Conservation (phyloP, 805 yeast species). For the Blastobotrys americana region DNA sequence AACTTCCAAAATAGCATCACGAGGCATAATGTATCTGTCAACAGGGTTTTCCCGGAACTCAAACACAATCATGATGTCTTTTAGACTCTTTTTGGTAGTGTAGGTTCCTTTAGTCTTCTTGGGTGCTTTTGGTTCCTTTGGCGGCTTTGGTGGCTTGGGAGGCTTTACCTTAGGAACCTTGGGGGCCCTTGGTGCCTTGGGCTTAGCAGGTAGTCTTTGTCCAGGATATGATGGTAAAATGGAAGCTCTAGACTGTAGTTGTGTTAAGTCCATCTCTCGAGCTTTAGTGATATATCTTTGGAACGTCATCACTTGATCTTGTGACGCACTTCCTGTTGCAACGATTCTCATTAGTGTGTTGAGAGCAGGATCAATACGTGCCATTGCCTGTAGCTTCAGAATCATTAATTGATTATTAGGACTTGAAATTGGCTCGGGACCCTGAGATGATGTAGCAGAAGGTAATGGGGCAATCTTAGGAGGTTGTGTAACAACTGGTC, state of each 20-base stretch:
- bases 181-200: no score
- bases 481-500: no score
- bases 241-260: background rate
- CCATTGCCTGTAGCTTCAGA: slow-evolving; percentile 74
- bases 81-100: slow-evolving; percentile 47
- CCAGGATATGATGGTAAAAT: background rate
- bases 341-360: slow-evolving; percentile 74
- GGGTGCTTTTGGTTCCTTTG: slow-evolving; percentile 12
- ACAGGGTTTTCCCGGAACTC: slow-evolving; percentile 78
- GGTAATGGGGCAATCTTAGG: no score
- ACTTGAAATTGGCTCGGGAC: slow-evolving; percentile 9
- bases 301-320: slow-evolving; percentile 66
- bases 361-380: slow-evolving; percentile 60
- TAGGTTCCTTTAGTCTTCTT: slow-evolving; percentile 10
- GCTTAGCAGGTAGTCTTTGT: background rate
- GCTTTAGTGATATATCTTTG: slow-evolving; percentile 78
- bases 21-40: slow-evolving; percentile 68
- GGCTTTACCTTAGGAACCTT: no score
- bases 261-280: slow-evolving; percentile 33
- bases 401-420: slow-evolving; percentile 65
- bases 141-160: slow-evolving; percentile 10
- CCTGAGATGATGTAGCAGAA: background rate
- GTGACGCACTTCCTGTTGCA: slow-evolving; percentile 72
- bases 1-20: slow-evolving; percentile 63
- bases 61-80: slow-evolving; percentile 68